Evolutionary conservation across 2,329 filamentous ascomycete species (phyloP).

Genomic region (Fusarium chlamydosporum): DNA sequence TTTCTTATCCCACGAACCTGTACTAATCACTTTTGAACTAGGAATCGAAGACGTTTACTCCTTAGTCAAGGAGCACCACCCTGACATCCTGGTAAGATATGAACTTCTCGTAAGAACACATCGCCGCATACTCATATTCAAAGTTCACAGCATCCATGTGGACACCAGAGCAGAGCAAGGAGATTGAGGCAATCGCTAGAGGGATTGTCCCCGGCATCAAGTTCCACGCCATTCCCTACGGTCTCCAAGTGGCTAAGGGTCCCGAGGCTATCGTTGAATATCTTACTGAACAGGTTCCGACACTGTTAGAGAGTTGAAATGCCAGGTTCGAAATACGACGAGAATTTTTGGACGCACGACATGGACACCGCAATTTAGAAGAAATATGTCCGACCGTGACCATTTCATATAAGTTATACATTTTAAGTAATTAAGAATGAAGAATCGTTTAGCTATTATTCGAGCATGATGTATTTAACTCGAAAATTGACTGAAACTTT

Average conservation of each 20-base stretch:
- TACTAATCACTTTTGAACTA: background rate
- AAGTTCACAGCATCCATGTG: slow-evolving; percentile 72
- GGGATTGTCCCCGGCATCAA: slow-evolving; percentile 62
- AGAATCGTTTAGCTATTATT: too few species aligned
- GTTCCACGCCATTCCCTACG: slow-evolving; percentile 67
- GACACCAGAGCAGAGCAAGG: slow-evolving; percentile 61
- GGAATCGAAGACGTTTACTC: slow-evolving; percentile 1
- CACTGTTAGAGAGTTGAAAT: slow-evolving; percentile 1
- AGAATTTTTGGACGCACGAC: background rate
- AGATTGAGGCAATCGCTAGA: slow-evolving; percentile 62
- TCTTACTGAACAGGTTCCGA: slow-evolving; percentile 60
- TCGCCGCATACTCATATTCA: background rate
- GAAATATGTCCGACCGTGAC: too few species aligned
- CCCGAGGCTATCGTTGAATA: slow-evolving; percentile 69
- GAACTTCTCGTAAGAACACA: background rate
- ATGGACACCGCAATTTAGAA: too few species aligned
- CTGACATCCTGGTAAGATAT: slow-evolving; percentile 12
- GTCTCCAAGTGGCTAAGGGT: slow-evolving; percentile 66
- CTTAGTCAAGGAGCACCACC: background rate
- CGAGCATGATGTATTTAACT: too few species aligned
- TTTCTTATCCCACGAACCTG: too few species aligned
- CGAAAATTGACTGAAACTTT: too few species aligned
- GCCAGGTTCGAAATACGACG: too few species aligned
- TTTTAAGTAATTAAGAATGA: too few species aligned
- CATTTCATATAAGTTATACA: too few species aligned